These are phyloP conservation scores for Alternaria arbusti DNA, from an alignment of 2,329 filamentous ascomycete species.

Conservation along the genomic window DNA sequence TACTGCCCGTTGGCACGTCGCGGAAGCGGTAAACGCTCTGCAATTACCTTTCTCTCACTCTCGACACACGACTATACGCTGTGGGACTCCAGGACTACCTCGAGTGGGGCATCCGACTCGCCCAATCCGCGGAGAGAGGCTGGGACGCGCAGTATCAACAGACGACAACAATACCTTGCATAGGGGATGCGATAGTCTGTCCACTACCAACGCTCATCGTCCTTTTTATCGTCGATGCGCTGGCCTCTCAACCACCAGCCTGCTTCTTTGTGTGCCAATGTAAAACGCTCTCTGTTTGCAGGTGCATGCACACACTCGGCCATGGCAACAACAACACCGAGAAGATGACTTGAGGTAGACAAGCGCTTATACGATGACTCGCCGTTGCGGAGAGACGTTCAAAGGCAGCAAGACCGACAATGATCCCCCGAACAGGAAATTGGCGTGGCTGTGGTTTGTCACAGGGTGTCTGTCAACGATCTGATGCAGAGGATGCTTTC, in stretches of 20 bases:
- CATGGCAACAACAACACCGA: not conserved
- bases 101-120: not conserved
- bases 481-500: not conserved
- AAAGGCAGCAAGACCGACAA: not conserved
- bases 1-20: not conserved
- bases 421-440: constrained; percentile 10
- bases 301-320: constrained; percentile 3
- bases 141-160: constrained; percentile 35
- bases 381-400: not conserved
- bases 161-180: constrained; percentile 28
- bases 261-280: constrained; percentile 28
- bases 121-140: constrained; percentile 32
- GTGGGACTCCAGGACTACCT: not conserved
- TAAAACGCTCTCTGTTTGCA: constrained; percentile 13
- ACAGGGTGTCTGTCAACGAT: not conserved
- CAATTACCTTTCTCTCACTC: not conserved
- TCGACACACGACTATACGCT: not conserved
- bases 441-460: constrained; percentile 6
- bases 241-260: constrained; percentile 24
- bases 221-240: constrained; percentile 14
- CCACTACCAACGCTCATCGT: constrained; percentile 11
- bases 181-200: constrained; percentile 5
- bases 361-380: not conserved
- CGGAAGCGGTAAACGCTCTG: not conserved
- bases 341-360: not conserved